Evolutionary conservation across 2,329 filamentous ascomycete genomes (phyloP).

Genomic region (Hypomyces perniciosus): DNA sequence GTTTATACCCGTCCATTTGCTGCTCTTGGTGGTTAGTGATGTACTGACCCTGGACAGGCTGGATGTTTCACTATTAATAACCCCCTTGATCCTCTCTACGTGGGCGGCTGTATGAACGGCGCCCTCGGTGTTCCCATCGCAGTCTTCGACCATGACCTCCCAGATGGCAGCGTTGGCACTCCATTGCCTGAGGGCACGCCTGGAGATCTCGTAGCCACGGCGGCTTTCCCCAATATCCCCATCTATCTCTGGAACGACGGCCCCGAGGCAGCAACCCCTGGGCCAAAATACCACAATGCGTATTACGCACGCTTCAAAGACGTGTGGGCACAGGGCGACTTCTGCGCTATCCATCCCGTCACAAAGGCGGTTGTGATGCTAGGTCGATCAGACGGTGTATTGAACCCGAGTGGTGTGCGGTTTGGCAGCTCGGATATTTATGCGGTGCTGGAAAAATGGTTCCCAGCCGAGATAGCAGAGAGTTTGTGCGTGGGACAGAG

Average conservation of each 20-base stretch:
- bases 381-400: constrained; percentile 68
- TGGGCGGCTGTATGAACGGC: constrained; percentile 47
- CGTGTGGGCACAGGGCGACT: constrained; percentile 81
- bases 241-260: constrained; percentile 58
- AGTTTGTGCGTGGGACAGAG: constrained; percentile 77
- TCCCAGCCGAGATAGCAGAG: constrained; percentile 58
- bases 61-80: constrained; percentile 60
- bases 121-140: constrained; percentile 45
- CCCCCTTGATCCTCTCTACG: constrained; percentile 60
- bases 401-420: constrained; percentile 72
- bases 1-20: constrained; percentile 16
- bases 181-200: constrained; percentile 53
- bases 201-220: constrained; percentile 68
- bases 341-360: constrained; percentile 62
- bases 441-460: constrained; percentile 61
- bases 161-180: constrained; percentile 36
- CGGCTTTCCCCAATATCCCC: constrained; percentile 71
- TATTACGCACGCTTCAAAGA: constrained; percentile 58
- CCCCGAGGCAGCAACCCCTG: constrained; percentile 31
- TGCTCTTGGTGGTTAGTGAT: not conserved
- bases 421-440: constrained; percentile 82
- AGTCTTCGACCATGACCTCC: constrained; percentile 58
- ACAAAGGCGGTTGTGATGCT: constrained; percentile 62
- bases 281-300: constrained; percentile 52
- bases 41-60: constrained; percentile 31